Evolutionary conservation across 2,329 filamentous ascomycete species (phyloP).

Genomic region (Zasmidium angulare): DNA sequence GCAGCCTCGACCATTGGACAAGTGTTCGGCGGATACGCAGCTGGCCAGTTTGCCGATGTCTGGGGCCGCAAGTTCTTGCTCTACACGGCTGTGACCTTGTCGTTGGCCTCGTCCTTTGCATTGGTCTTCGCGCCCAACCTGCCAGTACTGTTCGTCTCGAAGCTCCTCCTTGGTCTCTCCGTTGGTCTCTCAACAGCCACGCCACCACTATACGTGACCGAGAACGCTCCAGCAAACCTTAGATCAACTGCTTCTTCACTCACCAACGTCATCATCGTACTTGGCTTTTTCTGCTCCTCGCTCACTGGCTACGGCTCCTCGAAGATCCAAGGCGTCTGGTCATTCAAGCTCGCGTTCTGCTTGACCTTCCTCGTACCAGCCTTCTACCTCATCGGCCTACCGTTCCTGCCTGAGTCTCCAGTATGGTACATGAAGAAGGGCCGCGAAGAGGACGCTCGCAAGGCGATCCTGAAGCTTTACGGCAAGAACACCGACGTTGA

Average conservation of each 20-base stretch:
- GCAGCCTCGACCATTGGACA: conserved; percentile 39
- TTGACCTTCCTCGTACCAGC: conserved; percentile 29
- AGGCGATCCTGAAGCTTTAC: conserved; percentile 25
- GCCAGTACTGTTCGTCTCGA: conserved; percentile 31
- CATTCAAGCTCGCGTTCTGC: conserved; percentile 26
- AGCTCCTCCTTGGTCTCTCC: conserved; percentile 26
- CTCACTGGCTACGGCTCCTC: conserved; percentile 28
- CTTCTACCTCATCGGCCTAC: conserved; percentile 23
- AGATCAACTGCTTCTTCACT: conserved; percentile 27
- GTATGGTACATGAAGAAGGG: conserved; percentile 78
- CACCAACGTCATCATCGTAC: conserved; percentile 29
- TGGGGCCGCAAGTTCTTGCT: conserved; percentile 25
- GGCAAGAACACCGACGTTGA: conserved; percentile 22
- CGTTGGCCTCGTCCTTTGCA: conserved; percentile 26
- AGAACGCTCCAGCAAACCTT: conserved; percentile 27
- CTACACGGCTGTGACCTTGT: conserved; percentile 19
- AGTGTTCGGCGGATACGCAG: conserved; percentile 27
- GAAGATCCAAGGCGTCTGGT: conserved; percentile 26
- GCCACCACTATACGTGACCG: conserved; percentile 29
- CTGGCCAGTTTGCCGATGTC: conserved; percentile 28
- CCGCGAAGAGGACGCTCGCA: conserved; percentile 59
- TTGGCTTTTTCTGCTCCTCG: conserved; percentile 28
- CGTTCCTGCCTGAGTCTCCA: conserved; percentile 77
- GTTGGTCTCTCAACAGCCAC: conserved; percentile 28
- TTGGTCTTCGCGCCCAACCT: conserved; percentile 31